Evolutionary conservation across 2,329 filamentous ascomycete species (phyloP).

Genomic region (Chrysosporium keratinophilum): DNA sequence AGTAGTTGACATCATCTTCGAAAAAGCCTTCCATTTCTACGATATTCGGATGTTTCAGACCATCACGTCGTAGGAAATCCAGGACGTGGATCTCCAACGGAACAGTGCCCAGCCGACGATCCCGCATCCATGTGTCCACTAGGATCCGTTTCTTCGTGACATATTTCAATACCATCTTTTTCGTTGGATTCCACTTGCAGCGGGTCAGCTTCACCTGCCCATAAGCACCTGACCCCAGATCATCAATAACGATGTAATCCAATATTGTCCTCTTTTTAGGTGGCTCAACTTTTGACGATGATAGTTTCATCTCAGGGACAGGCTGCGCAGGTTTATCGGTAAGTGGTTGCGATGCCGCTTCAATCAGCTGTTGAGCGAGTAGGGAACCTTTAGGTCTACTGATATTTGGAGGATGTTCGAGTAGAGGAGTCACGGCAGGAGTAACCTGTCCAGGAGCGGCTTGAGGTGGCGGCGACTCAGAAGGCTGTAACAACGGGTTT

Average conservation of each 20-base stretch:
- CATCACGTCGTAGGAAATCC: conserved; percentile 74
- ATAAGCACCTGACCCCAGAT: conserved; percentile 97
- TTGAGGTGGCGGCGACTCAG: conserved; percentile 62
- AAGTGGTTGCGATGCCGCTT: conserved; percentile 40
- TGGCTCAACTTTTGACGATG: conserved; percentile 22
- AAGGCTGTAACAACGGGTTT: conserved; percentile 47
- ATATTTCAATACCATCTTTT: conserved; percentile 91
- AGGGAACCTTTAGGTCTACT: conserved; percentile 37
- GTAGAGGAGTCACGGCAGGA: conserved; percentile 25
- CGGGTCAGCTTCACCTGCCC: conserved; percentile 92
- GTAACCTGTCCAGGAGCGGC: conserved; percentile 64
- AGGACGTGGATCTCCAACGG: conserved; percentile 94
- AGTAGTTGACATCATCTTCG: conserved; percentile 67
- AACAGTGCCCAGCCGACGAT: conserved; percentile 84
- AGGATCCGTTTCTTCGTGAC: conserved; percentile 94
- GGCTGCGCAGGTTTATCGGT: conserved; percentile 33
- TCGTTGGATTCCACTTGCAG: conserved; percentile 62
- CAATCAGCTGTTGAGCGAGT: conserved; percentile 43
- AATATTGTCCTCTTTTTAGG: conserved; percentile 69
- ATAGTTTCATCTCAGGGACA: conserved; percentile 23
- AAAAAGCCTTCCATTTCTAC: conserved; percentile 62
- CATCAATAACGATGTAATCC: conserved; percentile 86
- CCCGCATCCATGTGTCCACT: conserved; percentile 95
- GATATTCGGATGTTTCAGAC: conserved; percentile 54
- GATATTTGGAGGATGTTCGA: conserved; percentile 24